Evolutionary conservation across 2,329 filamentous ascomycete genomes (phyloP).

Genomic region (Alternaria alternata): DNA sequence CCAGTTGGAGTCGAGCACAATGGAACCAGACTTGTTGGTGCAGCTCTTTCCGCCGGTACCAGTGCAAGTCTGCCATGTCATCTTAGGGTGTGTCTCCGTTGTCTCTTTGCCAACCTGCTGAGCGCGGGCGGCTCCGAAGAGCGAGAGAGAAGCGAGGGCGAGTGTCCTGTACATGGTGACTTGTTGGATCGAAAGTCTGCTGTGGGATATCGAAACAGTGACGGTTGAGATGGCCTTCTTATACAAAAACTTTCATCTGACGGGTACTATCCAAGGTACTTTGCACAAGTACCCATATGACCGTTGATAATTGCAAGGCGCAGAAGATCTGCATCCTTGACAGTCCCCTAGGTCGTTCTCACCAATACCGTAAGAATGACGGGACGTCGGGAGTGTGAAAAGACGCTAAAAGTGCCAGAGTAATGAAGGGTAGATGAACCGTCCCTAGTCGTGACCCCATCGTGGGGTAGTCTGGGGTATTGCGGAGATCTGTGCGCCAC

Average conservation of each 20-base stretch:
- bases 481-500: conserved; percentile 42
- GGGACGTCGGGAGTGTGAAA: conserved; percentile 43
- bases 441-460: conserved; percentile 22
- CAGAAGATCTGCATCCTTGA: conserved; percentile 25
- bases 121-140: conserved; percentile 51
- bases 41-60: conserved; percentile 51
- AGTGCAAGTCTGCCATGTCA: conserved; percentile 53
- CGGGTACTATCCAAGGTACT: conserved; percentile 19
- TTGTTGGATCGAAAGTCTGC: conserved; percentile 33
- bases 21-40: conserved; percentile 45
- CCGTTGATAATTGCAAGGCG: conserved; percentile 27
- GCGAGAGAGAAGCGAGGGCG: conserved; percentile 51
- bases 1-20: conserved; percentile 60
- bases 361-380: conserved; percentile 38
- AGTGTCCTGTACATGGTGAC: conserved; percentile 52
- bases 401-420: conserved; percentile 26
- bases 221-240: conserved; percentile 23
- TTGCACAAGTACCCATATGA: conserved; percentile 27
- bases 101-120: conserved; percentile 54
- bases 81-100: conserved; percentile 53
- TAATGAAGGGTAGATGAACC: conserved; percentile 50
- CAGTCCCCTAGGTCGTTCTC: conserved; percentile 19
- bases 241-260: conserved; percentile 33
- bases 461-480: conserved; percentile 47
- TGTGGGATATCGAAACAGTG: conserved; percentile 37